phyloP scores from a whole-genome alignment of 805 yeast genomes.

The Schwanniomyces yamadae region DNA sequence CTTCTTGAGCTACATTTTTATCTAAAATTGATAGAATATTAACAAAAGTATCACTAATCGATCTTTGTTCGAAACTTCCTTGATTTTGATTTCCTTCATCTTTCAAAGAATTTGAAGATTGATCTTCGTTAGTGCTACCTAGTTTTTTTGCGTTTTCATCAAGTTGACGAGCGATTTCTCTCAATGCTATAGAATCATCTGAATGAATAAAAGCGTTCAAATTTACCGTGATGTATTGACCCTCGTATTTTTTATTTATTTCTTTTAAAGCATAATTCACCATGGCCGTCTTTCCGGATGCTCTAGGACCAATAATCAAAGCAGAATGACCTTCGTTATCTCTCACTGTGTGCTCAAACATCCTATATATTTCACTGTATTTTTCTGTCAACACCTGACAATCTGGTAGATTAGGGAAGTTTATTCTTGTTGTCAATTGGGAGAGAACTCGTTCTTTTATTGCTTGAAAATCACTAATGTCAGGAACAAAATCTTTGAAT shows the following conservation, averaged over 20 bases:
- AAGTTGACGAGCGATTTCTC: conserved; percentile 83
- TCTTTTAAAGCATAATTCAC: conserved; percentile 55
- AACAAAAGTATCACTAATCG: conserved; percentile 60
- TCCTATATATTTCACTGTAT: conserved; percentile 50
- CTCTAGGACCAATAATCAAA: conserved; percentile 75
- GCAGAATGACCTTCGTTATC: conserved; percentile 80
- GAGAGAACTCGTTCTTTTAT: conserved; percentile 16
- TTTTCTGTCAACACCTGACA: conserved; percentile 23
- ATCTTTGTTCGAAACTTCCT: conserved; percentile 46
- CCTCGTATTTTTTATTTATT: conserved; percentile 37
- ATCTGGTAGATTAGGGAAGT: conserved; percentile 16
- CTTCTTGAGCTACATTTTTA: conserved; percentile 17
- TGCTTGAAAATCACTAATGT: conserved; percentile 11
- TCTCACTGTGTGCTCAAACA: conserved; percentile 63
- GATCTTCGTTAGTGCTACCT: not conserved
- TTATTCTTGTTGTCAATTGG: conserved; percentile 18
- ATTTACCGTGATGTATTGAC: conserved; percentile 60
- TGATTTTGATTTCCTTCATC: conserved; percentile 10
- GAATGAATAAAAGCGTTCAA: conserved; percentile 71
- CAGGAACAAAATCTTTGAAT: conserved; percentile 1
- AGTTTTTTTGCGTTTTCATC: conserved; percentile 39
- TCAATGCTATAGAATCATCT: conserved; percentile 75
- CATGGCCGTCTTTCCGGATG: conserved; percentile 70
- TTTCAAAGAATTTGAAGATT: conserved; percentile 5
- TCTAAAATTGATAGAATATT: conserved; percentile 56